Percentiles rank a stretch among this genome's conserved stretches.
phyloP scores from a whole-genome alignment of 306 rosid genomes.

The Pyrus pyrifolia region DNA sequence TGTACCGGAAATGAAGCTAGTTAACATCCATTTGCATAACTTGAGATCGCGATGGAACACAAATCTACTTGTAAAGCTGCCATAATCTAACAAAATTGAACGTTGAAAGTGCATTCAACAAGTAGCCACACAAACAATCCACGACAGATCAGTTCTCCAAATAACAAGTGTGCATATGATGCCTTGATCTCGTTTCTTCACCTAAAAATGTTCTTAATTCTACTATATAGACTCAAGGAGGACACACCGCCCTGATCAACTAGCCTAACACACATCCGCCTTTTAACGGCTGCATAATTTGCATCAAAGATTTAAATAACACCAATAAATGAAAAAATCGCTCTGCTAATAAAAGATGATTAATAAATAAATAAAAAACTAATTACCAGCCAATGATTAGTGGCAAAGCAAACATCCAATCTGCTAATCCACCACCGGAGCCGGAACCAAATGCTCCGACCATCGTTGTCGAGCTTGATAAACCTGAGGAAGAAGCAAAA shows the following conservation, averaged over 20 bases:
- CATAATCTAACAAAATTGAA: neutral
- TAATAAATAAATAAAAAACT: neutral
- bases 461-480: conserved; percentile 52
- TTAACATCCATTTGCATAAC: conserved; percentile 5
- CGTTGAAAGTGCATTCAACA: neutral
- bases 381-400: conserved; percentile 93
- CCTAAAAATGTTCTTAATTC: neutral
- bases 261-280: neutral
- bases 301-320: too few relatives aligned
- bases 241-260: neutral
- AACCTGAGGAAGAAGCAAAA: conserved; percentile 66
- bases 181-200: neutral
- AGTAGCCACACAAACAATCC: neutral
- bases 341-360: neutral
- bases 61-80: neutral
- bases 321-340: too few relatives aligned
- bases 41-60: neutral
- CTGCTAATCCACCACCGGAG: conserved; percentile 86
- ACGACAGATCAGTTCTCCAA: neutral
- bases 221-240: neutral
- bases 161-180: too few relatives aligned
- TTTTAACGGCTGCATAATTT: too few relatives aligned
- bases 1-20: conserved; percentile 22
- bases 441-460: conserved; percentile 60
- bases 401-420: conserved; percentile 85